Evolutionary conservation across 2,329 filamentous ascomycete species (phyloP).

Genomic region (Colletotrichum theobromicola): DNA sequence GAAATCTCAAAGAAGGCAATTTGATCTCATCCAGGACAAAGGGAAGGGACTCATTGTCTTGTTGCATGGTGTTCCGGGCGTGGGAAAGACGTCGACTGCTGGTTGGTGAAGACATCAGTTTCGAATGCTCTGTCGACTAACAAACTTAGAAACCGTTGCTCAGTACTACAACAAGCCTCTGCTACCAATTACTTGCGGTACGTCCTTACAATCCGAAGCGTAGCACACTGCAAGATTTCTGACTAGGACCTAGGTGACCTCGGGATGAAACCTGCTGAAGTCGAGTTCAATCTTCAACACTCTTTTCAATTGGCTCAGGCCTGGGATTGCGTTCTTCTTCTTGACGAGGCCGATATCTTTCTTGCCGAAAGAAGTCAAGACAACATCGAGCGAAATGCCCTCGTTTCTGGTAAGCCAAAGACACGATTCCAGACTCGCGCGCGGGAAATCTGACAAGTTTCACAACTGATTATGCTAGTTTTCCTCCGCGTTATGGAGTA

Average conservation of each 20-base stretch:
- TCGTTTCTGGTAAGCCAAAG: constrained; percentile 3
- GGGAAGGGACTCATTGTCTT: constrained; percentile 47
- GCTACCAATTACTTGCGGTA: constrained; percentile 54
- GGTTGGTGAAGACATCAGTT: neutral
- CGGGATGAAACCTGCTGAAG: neutral
- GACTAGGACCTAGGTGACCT: constrained; percentile 31
- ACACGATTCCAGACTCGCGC: no score
- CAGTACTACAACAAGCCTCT: constrained; percentile 12
- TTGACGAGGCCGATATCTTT: constrained; percentile 10
- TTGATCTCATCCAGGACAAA: constrained; percentile 51
- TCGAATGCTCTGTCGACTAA: neutral
- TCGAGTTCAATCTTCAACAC: neutral
- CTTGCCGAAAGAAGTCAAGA: constrained; percentile 74
- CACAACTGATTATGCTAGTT: no score
- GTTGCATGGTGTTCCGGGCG: constrained; percentile 52
- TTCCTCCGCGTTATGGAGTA: constrained; percentile 56
- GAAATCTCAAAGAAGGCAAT: constrained; percentile 34
- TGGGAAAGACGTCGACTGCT: constrained; percentile 55
- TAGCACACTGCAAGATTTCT: constrained; percentile 41
- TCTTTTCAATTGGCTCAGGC: neutral
- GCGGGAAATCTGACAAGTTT: no score
- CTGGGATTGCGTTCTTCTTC: constrained; percentile 18
- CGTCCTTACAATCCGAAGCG: constrained; percentile 50
- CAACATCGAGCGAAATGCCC: neutral
- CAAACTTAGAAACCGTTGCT: neutral